Evolutionary conservation across 495 filamentous ascomycete genomes (phyloP).

Genomic region (Oidiodendron maius): DNA sequence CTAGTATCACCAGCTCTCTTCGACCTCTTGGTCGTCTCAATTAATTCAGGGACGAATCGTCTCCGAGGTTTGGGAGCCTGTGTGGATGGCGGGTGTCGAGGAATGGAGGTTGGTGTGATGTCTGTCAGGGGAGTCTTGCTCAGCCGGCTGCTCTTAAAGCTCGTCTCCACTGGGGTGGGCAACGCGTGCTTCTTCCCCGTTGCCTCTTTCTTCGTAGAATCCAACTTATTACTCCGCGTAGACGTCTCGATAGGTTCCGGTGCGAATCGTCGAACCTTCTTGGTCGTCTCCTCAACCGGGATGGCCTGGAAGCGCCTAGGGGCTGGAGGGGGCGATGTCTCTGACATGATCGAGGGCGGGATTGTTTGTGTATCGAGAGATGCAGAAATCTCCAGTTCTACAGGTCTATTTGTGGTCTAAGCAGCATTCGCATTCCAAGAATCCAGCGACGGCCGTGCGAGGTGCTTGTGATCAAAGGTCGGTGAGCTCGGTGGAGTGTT

Average conservation of each 20-base stretch:
- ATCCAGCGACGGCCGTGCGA: not conserved
- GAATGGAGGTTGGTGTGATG: slow-evolving; percentile 44
- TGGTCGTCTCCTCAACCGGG: slow-evolving; percentile 20
- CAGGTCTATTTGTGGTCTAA: slow-evolving; percentile 14
- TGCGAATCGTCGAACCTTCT: slow-evolving; percentile 22
- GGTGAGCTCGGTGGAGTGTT: slow-evolving; percentile 11
- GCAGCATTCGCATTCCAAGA: slow-evolving; percentile 14
- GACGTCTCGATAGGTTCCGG: slow-evolving; percentile 21
- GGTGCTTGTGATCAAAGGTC: slow-evolving; percentile 22
- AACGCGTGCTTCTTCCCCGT: slow-evolving; percentile 43
- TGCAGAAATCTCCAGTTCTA: slow-evolving; percentile 1
- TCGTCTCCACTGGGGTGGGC: slow-evolving; percentile 55
- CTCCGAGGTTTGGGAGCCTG: slow-evolving; percentile 29
- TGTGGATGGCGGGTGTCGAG: slow-evolving; percentile 12
- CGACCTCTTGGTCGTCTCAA: slow-evolving; percentile 59
- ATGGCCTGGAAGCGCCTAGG: slow-evolving; percentile 15
- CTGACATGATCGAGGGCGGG: slow-evolving; percentile 9
- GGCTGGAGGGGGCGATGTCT: slow-evolving; percentile 15
- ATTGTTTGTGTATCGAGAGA: slow-evolving; percentile 2
- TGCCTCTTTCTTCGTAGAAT: slow-evolving; percentile 10
- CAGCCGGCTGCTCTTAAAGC: slow-evolving; percentile 43
- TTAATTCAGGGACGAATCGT: slow-evolving; percentile 57
- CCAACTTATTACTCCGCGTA: slow-evolving; percentile 12
- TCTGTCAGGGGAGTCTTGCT: slow-evolving; percentile 33
- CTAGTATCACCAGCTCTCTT: slow-evolving; percentile 46